Conservation (phyloP, 176 grass and related monocot genomes). For the Pontederia paniculata region DNA sequence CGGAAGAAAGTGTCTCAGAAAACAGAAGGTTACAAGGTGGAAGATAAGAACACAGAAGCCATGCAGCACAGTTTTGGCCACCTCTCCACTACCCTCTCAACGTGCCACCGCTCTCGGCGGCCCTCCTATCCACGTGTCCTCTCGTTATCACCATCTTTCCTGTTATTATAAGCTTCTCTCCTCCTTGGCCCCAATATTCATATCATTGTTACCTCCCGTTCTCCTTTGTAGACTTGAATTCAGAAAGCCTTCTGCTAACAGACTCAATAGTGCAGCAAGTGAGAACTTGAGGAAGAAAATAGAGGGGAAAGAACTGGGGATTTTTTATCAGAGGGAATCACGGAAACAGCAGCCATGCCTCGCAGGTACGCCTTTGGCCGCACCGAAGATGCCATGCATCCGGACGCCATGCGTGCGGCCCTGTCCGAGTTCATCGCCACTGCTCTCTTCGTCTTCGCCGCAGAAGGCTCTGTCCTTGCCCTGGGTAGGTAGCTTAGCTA, state of each 20-base stretch:
- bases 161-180: constrained; percentile 8
- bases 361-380: constrained; percentile 20
- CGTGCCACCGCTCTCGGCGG: constrained; percentile 15
- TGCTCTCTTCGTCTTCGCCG: constrained; percentile 71
- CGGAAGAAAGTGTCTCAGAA: too few species aligned
- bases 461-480: constrained; percentile 64
- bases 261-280: not conserved
- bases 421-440: constrained; percentile 77
- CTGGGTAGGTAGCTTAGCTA: constrained; percentile 35
- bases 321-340: not conserved
- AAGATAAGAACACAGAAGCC: constrained; percentile 3
- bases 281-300: not conserved
- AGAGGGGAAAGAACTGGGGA: not conserved
- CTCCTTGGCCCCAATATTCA: not conserved
- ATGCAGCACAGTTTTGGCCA: not conserved
- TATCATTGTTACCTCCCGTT: not conserved
- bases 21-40: too few species aligned
- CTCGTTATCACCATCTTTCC: not conserved
- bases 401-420: constrained; percentile 41
- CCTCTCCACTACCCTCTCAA: not conserved
- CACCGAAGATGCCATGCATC: constrained; percentile 33
- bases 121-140: constrained; percentile 2
- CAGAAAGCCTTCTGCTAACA: not conserved
- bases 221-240: not conserved
- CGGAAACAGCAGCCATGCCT: constrained; percentile 24